Evolutionary conservation across 1,284 basidiomycete genomes (phyloP).

Genomic region (Puccinia coronata): DNA sequence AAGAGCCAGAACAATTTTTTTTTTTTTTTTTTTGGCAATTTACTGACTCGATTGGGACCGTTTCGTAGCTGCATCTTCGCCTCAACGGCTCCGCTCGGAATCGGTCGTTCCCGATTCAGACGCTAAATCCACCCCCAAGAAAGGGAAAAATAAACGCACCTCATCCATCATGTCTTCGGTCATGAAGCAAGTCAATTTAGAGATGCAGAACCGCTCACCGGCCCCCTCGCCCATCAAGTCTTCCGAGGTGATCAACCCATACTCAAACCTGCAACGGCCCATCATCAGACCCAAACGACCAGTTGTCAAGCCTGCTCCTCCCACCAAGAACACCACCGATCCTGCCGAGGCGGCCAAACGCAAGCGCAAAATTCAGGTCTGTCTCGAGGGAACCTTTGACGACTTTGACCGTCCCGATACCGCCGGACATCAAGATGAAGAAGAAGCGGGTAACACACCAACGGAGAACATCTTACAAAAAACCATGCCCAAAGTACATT

Average conservation of each 20-base stretch:
- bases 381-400: not conserved
- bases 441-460: not conserved
- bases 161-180: constrained; percentile 35
- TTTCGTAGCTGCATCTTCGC: not conserved
- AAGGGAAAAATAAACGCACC: constrained; percentile 19
- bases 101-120: not conserved
- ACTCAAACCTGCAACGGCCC: constrained; percentile 28
- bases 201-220: constrained; percentile 21
- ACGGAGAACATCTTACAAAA: constrained; percentile 14
- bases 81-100: constrained; percentile 13
- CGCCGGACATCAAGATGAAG: not conserved
- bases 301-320: not conserved
- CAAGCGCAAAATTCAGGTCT: constrained; percentile 30
- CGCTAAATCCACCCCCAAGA: constrained; percentile 1
- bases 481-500: constrained; percentile 37
- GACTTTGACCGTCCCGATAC: not conserved
- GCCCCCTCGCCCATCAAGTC: constrained; percentile 33
- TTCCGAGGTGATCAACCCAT: constrained; percentile 39
- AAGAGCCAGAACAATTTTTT: too few species aligned
- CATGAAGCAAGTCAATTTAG: constrained; percentile 31
- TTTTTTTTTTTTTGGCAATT: too few species aligned
- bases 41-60: not conserved
- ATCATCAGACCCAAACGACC: not conserved
- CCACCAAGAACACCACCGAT: not conserved
- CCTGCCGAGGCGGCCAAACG: not conserved